These are phyloP conservation scores for Auxenochlorella pyrenoidosa DNA, from an alignment of 139 green algal genomes.

Conservation along the genomic window DNA sequence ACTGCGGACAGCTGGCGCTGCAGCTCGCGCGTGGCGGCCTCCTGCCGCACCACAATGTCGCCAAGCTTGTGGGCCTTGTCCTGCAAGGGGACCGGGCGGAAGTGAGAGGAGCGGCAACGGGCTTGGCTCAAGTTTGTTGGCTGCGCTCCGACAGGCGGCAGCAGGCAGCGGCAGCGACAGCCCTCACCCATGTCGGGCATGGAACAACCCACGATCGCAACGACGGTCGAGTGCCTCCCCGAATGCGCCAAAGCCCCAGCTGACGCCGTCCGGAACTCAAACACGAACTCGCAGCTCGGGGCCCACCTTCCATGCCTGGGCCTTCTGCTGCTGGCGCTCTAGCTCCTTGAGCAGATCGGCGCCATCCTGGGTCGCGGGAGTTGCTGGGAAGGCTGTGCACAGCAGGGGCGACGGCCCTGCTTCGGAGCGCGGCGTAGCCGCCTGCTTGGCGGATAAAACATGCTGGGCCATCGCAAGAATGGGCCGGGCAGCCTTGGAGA, in stretches of 20 bases:
- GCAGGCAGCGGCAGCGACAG: not conserved
- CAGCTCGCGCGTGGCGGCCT: constrained; percentile 8
- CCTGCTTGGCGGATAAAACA: too few relatives aligned
- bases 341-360: not conserved
- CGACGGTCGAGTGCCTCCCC: too few relatives aligned
- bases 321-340: not conserved
- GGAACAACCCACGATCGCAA: too few relatives aligned
- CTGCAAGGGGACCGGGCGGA: not conserved
- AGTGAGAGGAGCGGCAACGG: not conserved
- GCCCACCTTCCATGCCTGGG: constrained; percentile 2
- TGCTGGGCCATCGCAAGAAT: too few relatives aligned
- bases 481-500: too few relatives aligned
- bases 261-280: too few relatives aligned
- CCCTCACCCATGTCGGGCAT: too few relatives aligned
- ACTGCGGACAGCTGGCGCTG: constrained; percentile 16
- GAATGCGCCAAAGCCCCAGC: too few relatives aligned
- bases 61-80: constrained; percentile 34
- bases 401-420: not conserved
- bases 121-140: too few relatives aligned
- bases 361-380: not conserved
- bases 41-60: constrained; percentile 24
- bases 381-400: not conserved
- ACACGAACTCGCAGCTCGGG: not conserved
- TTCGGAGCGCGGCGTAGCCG: too few relatives aligned
- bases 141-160: not conserved